These are phyloP conservation scores for Thelephora terrestris DNA, from an alignment of 1,284 basidiomycete species.

Conservation along the genomic window DNA sequence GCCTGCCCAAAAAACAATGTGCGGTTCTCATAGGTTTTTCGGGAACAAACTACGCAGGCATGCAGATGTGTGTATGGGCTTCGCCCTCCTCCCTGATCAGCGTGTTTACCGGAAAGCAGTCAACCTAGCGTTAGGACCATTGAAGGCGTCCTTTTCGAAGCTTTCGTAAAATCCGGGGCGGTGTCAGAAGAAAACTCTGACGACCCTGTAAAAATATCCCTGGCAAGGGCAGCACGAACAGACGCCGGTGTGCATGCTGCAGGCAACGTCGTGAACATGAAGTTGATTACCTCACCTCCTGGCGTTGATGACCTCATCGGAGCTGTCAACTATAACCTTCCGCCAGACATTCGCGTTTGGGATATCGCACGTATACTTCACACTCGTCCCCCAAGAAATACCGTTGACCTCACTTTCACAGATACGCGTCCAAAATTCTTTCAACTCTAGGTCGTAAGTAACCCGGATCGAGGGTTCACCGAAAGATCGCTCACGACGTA, in stretches of 20 bases:
- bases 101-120: slow-evolving; percentile 31
- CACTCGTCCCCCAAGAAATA: not conserved
- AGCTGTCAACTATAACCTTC: slow-evolving; percentile 82
- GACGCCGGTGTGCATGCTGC: slow-evolving; percentile 98
- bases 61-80: slow-evolving; percentile 76
- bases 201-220: slow-evolving; percentile 78
- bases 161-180: slow-evolving; percentile 82
- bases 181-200: slow-evolving; percentile 90
- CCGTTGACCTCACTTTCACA: slow-evolving; percentile 14
- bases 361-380: slow-evolving; percentile 46
- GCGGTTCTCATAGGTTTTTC: slow-evolving; percentile 73
- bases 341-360: slow-evolving; percentile 91
- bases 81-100: not conserved
- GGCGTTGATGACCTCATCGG: slow-evolving; percentile 61
- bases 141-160: slow-evolving; percentile 85
- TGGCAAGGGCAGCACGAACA: slow-evolving; percentile 88
- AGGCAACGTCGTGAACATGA: slow-evolving; percentile 88
- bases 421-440: slow-evolving; percentile 81
- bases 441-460: slow-evolving; percentile 80
- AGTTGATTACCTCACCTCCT: slow-evolving; percentile 75
- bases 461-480: slow-evolving; percentile 1
- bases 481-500: slow-evolving; percentile 8
- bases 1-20: slow-evolving; percentile 65
- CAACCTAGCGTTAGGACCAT: slow-evolving; percentile 67
- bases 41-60: slow-evolving; percentile 80